phyloP scores from a whole-genome alignment of 352 stramenopile genomes.

The Phytopythium kandeliae region DNA sequence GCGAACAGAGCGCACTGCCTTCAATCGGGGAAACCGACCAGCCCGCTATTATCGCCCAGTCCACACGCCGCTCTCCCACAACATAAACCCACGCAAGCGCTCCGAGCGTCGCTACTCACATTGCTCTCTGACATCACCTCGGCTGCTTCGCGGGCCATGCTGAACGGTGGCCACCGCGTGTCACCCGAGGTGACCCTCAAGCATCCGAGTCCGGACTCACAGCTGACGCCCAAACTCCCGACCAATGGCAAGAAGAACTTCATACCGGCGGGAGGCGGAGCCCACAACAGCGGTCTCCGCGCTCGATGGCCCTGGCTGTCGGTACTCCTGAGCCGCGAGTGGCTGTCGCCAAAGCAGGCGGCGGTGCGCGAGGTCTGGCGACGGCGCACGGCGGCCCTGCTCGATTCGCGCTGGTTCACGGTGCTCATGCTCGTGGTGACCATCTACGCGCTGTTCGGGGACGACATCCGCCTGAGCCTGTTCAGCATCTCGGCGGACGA shows the following conservation, averaged over 20 bases:
- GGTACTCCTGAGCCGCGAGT: slow-evolving; percentile 11
- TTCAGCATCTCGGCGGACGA: slow-evolving; percentile 73
- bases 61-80: too few species aligned
- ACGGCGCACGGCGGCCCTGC: slow-evolving; percentile 30
- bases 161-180: slow-evolving; percentile 46
- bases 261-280: slow-evolving; percentile 3
- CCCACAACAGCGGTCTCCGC: neutral
- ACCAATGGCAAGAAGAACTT: slow-evolving; percentile 23
- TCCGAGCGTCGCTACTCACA: too few species aligned
- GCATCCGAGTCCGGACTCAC: slow-evolving; percentile 48
- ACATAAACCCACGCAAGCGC: too few species aligned
- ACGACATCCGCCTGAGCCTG: slow-evolving; percentile 85
- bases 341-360: slow-evolving; percentile 27
- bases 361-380: slow-evolving; percentile 33
- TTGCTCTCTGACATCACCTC: neutral
- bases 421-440: slow-evolving; percentile 89
- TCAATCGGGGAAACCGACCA: too few species aligned
- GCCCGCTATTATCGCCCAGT: too few species aligned
- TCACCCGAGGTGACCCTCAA: slow-evolving; percentile 69
- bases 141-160: slow-evolving; percentile 5
- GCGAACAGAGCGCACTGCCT: too few species aligned
- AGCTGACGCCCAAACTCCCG: slow-evolving; percentile 56
- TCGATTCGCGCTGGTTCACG: slow-evolving; percentile 75
- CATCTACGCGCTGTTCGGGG: slow-evolving; percentile 90
- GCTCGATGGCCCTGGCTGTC: slow-evolving; percentile 7